Base-by-base conservation (phyloP, 305 asterid species). In the Striga hermonthica region DNA sequence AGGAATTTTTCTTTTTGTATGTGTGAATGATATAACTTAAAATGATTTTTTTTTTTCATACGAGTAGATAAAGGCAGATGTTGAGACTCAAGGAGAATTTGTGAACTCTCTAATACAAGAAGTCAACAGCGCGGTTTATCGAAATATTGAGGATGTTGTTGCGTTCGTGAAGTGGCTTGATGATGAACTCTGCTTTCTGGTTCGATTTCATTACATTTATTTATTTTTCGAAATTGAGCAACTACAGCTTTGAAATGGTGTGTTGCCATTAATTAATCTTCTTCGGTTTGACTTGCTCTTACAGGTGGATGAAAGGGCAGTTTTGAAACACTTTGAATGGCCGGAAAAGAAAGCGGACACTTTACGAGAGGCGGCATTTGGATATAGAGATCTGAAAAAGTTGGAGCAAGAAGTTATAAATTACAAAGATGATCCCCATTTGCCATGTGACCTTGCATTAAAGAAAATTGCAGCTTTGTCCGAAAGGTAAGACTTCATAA, bases 281-380 rank as follows among this genome's bases (percentile, higher is more conserved):
- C 67, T 60, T 37, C 34, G 65, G 63, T 65, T 66, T n/a, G 34
- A 43, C 22, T 53, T 62, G 73, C 54, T 65, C 65, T 4, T 7
- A 15, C 63, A 91, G 98, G 98, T 89, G 78, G 98, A 91, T 15
- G 98, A 91, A 66, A 84, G 96, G 77, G 98, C 98, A 61, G 98
- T 91, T 56, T 75, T 91, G 75, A 91, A 89, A 82, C 98, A 91
- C 86, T 91, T 91, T 31, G 91, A 86, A 39, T 91, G 98, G 98
- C 98, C 98, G 45, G 96, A 91, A 79, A 91, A 82, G 80, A 91
- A 89, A 68, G 95, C 96, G 0, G 98, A 91, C 66, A 84, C 95
- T n/a, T 68, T 91, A 63, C 77, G 98, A 62, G 98, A 91, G 81
- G 98, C 96, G 10, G 95, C 98, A 35, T 91, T 91, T 68, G 90